Conservation (phyloP, 140 eudicot genomes). For the Flaveria floridana region DNA sequence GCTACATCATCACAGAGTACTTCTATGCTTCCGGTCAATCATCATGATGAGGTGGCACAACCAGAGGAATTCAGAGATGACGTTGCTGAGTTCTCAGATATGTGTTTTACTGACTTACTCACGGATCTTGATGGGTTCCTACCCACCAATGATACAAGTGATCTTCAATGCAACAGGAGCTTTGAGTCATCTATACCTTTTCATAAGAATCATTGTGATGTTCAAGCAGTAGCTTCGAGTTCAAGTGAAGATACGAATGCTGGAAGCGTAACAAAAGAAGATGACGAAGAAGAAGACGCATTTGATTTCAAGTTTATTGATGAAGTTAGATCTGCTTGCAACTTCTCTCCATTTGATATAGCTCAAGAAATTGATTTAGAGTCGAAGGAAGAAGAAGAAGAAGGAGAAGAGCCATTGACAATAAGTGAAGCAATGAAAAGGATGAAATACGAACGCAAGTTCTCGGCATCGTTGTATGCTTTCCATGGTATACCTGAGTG, state of each 20-base stretch:
- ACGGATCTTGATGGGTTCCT: constrained; percentile 44
- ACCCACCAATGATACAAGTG: constrained; percentile 27
- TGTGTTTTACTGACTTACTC: constrained; percentile 52
- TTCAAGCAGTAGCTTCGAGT: constrained; percentile 17
- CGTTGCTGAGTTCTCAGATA: constrained; percentile 36
- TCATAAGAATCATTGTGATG: constrained; percentile 27
- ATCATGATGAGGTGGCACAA: constrained; percentile 28
- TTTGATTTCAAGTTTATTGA: constrained; percentile 52
- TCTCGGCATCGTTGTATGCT: constrained; percentile 70
- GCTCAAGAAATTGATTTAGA: constrained; percentile 49
- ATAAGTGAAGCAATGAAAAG: constrained; percentile 57
- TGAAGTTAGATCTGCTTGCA: constrained; percentile 41
- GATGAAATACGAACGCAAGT: constrained; percentile 69
- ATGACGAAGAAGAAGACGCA: constrained; percentile 40
- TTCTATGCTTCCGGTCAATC: constrained; percentile 6
- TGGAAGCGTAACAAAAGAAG: constrained; percentile 47
- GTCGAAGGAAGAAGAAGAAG: constrained; percentile 34
- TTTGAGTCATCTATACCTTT: constrained; percentile 25
- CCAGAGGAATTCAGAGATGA: constrained; percentile 35
- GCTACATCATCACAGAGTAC: constrained; percentile 27
- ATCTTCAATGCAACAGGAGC: constrained; percentile 24
- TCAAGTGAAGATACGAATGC: constrained; percentile 35
- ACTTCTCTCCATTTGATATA: constrained; percentile 55
- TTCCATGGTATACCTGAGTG: constrained; percentile 67
- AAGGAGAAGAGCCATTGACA: constrained; percentile 51